Evolutionary conservation across 306 rosid genomes (phyloP), one percentile per base, ranked within the genome.

Genomic region (Datisca glomerata): DNA sequence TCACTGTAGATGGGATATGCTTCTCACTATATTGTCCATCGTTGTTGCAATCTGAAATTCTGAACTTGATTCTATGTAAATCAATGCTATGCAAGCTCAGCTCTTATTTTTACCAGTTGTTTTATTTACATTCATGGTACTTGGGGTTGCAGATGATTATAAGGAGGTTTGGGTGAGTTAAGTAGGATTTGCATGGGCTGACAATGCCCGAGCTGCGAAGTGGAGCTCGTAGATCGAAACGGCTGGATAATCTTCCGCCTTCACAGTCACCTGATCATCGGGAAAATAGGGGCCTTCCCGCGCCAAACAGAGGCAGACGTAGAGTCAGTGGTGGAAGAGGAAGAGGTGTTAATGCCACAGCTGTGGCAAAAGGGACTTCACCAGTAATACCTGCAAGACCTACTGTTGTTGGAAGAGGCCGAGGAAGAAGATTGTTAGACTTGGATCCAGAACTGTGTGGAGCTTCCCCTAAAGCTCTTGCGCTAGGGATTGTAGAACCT

Each of bases 141-240:
- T 8, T 14, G 2, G 36, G n/a, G 36, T 31, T 11, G 14, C 36
- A 31, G n/a, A 8, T 31, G n/a, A 11, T 31, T 14, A 8, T 12
- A 31, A 31, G 9, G 4, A 3, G n/a, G 9, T 31, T 31, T 12
- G 60, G 70, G 66, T 35, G 51, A 43, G 25, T 62, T 12, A 50
- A 45, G 80, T 56, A 71, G 80, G 69, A 78, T 67, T 71, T 75
- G 94, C 82, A 81, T 86, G 96, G 96, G 83, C 68, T 78, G 96
- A 86, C 78, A 77, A 86, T 81, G 96, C 96, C 94, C 60, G 96
- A 86, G 83, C 70, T 86, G 83, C 86, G 94, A 66, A 86, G 94
- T 61, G 96, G 94, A 78, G 94, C 86, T 52, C 74, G 94, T 52
- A 81, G 96, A 71, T 86, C 91, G 41, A 86, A 74, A 56, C 76